Evolutionary conservation across 768 basidiomycete genomes (phyloP).

Genomic region (Termitomyces sp.): DNA sequence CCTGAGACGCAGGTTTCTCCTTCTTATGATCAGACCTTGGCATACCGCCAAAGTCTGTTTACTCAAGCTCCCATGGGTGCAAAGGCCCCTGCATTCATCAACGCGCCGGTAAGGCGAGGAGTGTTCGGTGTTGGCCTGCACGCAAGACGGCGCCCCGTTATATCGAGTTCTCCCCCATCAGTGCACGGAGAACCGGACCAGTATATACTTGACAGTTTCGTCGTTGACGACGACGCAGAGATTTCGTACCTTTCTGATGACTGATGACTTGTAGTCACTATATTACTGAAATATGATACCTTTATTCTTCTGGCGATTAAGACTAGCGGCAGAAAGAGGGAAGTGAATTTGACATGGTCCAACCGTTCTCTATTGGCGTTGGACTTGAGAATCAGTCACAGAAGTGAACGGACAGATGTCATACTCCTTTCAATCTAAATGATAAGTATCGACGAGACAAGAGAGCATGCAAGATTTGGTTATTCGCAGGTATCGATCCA

Average conservation of each 20-base stretch:
- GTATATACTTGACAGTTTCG: conserved; percentile 73
- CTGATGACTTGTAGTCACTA: conserved; percentile 2
- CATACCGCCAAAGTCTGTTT: conserved; percentile 68
- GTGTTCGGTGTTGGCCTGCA: conserved; percentile 25
- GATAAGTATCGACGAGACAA: neutral
- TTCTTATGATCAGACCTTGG: conserved; percentile 67
- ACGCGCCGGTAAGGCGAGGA: conserved; percentile 40
- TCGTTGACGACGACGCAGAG: conserved; percentile 75
- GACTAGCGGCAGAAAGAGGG: neutral
- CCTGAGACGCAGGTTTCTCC: conserved; percentile 63
- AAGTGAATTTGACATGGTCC: no score
- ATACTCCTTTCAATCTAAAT: neutral
- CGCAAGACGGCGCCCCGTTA: conserved; percentile 16
- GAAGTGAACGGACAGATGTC: no score
- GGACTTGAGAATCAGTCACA: no score
- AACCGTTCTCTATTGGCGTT: neutral
- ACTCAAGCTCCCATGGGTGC: conserved; percentile 53
- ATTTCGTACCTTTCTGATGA: conserved; percentile 37
- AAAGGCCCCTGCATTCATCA: conserved; percentile 49
- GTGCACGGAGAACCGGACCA: conserved; percentile 51
- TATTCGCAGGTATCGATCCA: neutral
- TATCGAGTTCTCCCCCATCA: conserved; percentile 60
- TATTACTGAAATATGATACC: neutral
- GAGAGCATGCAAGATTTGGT: neutral
- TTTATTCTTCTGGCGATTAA: neutral